phyloP scores from a whole-genome alignment of 2,329 filamentous ascomycete genomes.

The Cordyceps tenuipes region DNA sequence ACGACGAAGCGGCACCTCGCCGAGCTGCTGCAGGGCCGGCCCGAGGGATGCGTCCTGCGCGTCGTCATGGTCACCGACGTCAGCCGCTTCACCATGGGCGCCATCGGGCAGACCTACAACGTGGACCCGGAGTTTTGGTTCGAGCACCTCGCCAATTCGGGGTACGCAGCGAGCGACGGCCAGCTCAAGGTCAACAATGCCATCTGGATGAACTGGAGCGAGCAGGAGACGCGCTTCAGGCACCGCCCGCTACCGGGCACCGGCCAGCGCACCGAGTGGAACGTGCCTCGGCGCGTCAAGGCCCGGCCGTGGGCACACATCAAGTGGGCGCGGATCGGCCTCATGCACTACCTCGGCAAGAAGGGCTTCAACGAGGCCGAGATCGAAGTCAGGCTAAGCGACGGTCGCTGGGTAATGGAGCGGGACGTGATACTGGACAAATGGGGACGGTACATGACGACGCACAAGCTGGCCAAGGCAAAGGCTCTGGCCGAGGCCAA shows the following conservation, averaged over 20 bases:
- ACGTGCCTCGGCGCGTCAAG: conserved; percentile 14
- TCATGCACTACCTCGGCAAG: conserved; percentile 19
- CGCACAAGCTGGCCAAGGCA: conserved; percentile 12
- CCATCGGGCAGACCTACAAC: conserved; percentile 19
- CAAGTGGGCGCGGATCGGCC: conserved; percentile 17
- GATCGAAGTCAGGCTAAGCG: conserved; percentile 17
- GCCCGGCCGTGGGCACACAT: conserved; percentile 17
- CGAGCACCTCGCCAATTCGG: conserved; percentile 21
- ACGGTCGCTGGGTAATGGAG: conserved; percentile 19
- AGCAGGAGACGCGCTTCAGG: conserved; percentile 20
- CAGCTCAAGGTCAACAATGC: conserved; percentile 22
- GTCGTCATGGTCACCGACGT: conserved; percentile 21
- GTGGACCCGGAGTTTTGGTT: conserved; percentile 24
- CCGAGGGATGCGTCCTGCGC: conserved; percentile 14
- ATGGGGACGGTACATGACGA: conserved; percentile 17
- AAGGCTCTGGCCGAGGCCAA: neutral
- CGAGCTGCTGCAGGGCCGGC: conserved; percentile 13
- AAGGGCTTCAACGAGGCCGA: conserved; percentile 20
- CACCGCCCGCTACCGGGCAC: conserved; percentile 17
- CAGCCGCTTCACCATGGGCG: conserved; percentile 24
- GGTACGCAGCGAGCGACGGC: conserved; percentile 21
- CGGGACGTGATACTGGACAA: conserved; percentile 18
- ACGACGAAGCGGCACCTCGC: conserved; percentile 15
- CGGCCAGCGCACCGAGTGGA: conserved; percentile 20
- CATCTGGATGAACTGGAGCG: conserved; percentile 23